phyloP scores from a whole-genome alignment of 805 yeast species.

The Cyberlindnera mycetangii region DNA sequence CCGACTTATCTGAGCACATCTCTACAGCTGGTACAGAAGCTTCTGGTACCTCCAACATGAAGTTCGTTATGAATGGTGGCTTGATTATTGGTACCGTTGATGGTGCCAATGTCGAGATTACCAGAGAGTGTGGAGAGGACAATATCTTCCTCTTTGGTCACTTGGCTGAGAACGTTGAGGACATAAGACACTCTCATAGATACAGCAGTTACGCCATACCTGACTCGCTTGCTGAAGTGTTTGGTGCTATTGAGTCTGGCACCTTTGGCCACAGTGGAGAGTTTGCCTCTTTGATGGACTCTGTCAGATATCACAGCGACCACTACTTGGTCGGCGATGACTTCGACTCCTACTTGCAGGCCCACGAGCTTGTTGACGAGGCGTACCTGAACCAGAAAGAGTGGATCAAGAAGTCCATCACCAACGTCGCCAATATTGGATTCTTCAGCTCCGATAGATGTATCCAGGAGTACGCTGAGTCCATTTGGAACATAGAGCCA shows the following conservation, averaged over 20 bases:
- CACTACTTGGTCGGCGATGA: slow-evolving; percentile 86
- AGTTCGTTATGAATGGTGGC: slow-evolving; percentile 92
- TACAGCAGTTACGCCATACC: slow-evolving; percentile 56
- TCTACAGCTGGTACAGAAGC: slow-evolving; percentile 98
- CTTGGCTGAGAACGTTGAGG: slow-evolving; percentile 86
- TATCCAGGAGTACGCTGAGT: slow-evolving; percentile 87
- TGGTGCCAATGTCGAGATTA: slow-evolving; percentile 94
- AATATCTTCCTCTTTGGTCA: slow-evolving; percentile 91
- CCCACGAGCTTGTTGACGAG: slow-evolving; percentile 73
- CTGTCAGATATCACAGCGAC: slow-evolving; percentile 74
- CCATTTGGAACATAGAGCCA: slow-evolving; percentile 92
- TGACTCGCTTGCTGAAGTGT: slow-evolving; percentile 56
- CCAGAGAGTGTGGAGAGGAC: slow-evolving; percentile 91
- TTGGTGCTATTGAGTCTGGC: slow-evolving; percentile 64
- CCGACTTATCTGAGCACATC: slow-evolving; percentile 89
- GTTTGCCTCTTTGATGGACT: slow-evolving; percentile 64
- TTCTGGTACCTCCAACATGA: slow-evolving; percentile 94
- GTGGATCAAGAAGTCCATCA: slow-evolving; percentile 77
- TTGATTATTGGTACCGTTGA: slow-evolving; percentile 93
- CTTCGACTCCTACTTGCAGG: slow-evolving; percentile 80
- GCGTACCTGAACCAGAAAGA: slow-evolving; percentile 62
- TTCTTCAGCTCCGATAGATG: slow-evolving; percentile 90
- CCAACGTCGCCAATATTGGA: slow-evolving; percentile 88
- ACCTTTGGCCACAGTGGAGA: slow-evolving; percentile 68
- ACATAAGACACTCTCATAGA: slow-evolving; percentile 71